Conservation (phyloP, 164 flowering plant species). For the Vitis cinerea region DNA sequence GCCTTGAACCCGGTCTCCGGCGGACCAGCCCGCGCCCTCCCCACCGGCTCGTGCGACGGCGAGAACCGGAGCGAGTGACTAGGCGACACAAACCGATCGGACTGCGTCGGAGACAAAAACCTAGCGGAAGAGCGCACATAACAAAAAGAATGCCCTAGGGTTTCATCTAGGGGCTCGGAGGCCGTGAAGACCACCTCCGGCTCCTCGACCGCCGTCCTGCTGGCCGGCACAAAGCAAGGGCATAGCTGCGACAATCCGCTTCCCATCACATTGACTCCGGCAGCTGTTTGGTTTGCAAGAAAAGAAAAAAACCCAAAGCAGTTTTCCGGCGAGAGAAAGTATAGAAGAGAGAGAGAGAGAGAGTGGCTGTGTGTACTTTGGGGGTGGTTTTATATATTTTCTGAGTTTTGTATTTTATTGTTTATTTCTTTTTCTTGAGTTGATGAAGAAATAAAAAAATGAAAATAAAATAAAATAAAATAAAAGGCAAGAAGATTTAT, state of each 20-base stretch:
- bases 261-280: slow-evolving; percentile 69
- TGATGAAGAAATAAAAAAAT: too few relatives aligned
- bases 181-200: slow-evolving; percentile 46
- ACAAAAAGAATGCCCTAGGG: slow-evolving; percentile 98
- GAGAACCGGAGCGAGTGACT: slow-evolving; percentile 65
- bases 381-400: background rate
- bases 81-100: slow-evolving; percentile 76
- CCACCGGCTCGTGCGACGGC: slow-evolving; percentile 41
- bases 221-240: slow-evolving; percentile 43
- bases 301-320: slow-evolving; percentile 6
- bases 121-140: slow-evolving; percentile 84
- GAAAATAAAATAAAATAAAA: too few relatives aligned
- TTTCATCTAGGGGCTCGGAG: slow-evolving; percentile 73
- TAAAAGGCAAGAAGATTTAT: too few relatives aligned
- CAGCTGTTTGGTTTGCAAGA: slow-evolving; percentile 9
- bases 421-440: too few relatives aligned
- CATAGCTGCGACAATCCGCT: slow-evolving; percentile 51
- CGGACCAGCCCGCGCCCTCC: slow-evolving; percentile 18
- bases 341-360: slow-evolving; percentile 6
- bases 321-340: background rate
- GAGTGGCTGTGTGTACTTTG: background rate
- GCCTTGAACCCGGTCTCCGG: slow-evolving; percentile 63
- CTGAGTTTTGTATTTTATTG: too few relatives aligned
- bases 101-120: slow-evolving; percentile 65
- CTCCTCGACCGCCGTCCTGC: slow-evolving; percentile 19